Percentiles rank a stretch among this genome's conserved stretches.
These are phyloP conservation scores for Aspergillus hortae DNA, from an alignment of 2,329 filamentous ascomycete species.

Conservation along the genomic window DNA sequence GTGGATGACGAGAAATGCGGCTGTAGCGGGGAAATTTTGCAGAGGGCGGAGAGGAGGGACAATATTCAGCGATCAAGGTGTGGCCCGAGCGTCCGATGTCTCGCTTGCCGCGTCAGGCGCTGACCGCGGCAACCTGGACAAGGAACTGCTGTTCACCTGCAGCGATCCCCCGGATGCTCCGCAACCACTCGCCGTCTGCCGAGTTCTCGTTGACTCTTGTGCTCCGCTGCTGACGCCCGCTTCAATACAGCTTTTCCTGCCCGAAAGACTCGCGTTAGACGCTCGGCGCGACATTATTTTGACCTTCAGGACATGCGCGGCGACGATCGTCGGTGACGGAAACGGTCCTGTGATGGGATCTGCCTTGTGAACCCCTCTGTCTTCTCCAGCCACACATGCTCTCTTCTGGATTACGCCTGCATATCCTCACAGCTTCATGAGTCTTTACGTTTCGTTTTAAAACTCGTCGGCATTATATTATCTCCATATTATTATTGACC, in stretches of 20 bases:
- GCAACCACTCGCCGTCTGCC: slow-evolving; percentile 6
- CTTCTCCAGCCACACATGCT: background rate
- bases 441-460: background rate
- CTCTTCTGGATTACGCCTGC: background rate
- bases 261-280: background rate
- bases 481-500: background rate
- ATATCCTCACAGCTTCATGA: background rate
- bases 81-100: slow-evolving; percentile 35
- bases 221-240: background rate
- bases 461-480: background rate
- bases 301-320: slow-evolving; percentile 13
- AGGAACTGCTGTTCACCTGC: slow-evolving; percentile 12
- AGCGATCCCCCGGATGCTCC: slow-evolving; percentile 18
- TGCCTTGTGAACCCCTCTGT: slow-evolving; percentile 15
- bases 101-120: slow-evolving; percentile 28
- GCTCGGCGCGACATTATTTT: background rate
- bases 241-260: slow-evolving; percentile 2
- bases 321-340: slow-evolving; percentile 14
- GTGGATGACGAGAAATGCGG: slow-evolving; percentile 4
- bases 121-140: slow-evolving; percentile 12
- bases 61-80: slow-evolving; percentile 30
- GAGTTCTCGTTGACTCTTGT: slow-evolving; percentile 2
- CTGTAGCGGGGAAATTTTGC: background rate
- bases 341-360: slow-evolving; percentile 17
- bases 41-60: background rate